phyloP scores from a whole-genome alignment of 305 asterid genomes.

The Nicotiana rustica region DNA sequence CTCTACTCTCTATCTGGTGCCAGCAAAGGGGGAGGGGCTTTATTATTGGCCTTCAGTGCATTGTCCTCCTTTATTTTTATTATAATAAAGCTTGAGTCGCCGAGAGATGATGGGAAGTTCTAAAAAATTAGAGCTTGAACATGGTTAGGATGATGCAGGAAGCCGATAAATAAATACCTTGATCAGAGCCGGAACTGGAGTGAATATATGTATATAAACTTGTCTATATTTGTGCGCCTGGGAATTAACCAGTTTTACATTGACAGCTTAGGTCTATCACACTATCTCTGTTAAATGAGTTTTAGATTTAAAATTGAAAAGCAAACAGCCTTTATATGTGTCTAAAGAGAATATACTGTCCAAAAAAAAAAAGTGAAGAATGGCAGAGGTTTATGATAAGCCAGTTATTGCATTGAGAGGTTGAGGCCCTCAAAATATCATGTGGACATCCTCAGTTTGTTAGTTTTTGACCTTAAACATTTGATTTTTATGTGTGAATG shows the following conservation, averaged over 20 bases:
- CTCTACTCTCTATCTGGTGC: background rate
- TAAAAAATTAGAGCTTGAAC: background rate
- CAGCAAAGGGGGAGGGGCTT: background rate
- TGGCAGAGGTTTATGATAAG: background rate
- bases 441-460: background rate
- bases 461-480: background rate
- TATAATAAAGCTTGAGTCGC: background rate
- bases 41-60: background rate
- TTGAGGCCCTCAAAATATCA: background rate
- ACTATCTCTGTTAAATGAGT: background rate
- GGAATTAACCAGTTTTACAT: background rate
- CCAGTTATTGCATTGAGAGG: background rate
- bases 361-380: background rate
- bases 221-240: background rate
- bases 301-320: background rate
- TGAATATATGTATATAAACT: background rate
- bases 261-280: background rate
- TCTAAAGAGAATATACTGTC: constrained; percentile 4
- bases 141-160: background rate
- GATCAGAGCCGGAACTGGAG: background rate
- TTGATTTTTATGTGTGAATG: background rate
- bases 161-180: background rate
- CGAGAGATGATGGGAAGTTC: background rate
- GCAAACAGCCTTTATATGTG: background rate
- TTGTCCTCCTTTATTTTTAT: background rate